Percentiles rank a stretch among this genome's conserved stretches.
Evolutionary conservation across 176 grass and related monocot species (phyloP).

Genomic region (Avena eriantha): DNA sequence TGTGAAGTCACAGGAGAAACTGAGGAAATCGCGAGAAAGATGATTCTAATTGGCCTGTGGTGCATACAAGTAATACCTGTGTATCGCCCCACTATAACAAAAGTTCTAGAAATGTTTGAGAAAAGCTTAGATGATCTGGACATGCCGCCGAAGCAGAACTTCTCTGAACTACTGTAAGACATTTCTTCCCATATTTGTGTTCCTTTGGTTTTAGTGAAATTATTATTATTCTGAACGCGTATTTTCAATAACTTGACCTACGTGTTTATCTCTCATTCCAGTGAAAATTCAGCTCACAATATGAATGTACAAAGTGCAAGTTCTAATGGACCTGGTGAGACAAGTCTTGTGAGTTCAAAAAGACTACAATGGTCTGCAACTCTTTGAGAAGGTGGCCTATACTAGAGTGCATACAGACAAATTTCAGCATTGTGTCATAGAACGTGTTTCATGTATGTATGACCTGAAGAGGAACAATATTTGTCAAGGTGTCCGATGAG

Average conservation of each 20-base stretch:
- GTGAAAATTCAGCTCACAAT: not conserved
- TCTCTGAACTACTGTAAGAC: conserved; percentile 24
- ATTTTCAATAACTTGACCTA: not conserved
- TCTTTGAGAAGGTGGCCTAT: not conserved
- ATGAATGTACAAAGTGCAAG: not conserved
- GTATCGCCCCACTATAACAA: conserved; percentile 37
- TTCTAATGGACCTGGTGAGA: not conserved
- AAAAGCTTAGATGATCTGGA: conserved; percentile 42
- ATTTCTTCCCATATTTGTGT: not conserved
- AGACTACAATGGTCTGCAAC: not conserved
- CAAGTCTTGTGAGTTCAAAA: not conserved
- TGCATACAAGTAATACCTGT: not conserved
- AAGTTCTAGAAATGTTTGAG: conserved; percentile 59
- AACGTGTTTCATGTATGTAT: not conserved
- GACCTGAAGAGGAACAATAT: not conserved
- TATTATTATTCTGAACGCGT: not conserved
- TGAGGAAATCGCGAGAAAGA: too few species aligned
- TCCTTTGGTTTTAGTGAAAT: not conserved
- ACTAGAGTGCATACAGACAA: not conserved
- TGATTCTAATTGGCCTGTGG: too few species aligned
- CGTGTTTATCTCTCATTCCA: not conserved
- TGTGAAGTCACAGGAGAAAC: too few species aligned
- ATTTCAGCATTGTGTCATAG: not conserved
- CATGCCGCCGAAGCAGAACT: conserved; percentile 47
- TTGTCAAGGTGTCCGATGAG: not conserved